A percentile compares a stretch with the other conserved stretches of the same genome.
Conservation (phyloP, 1,284 basidiomycete genomes). For the Pascua sp. region DNA sequence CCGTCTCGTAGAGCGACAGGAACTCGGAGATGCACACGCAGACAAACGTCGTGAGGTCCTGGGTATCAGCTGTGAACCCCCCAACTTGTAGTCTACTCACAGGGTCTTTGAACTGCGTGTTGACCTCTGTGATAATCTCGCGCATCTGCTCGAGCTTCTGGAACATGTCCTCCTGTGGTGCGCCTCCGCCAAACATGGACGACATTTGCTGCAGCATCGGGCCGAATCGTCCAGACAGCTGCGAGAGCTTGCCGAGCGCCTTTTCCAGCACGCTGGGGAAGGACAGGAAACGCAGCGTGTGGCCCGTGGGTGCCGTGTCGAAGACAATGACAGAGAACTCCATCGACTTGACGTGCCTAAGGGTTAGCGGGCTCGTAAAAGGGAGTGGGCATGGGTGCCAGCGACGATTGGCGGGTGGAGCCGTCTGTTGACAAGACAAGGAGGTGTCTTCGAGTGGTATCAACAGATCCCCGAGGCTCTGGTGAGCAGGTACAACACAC, state of each 20-base stretch:
- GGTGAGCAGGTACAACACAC: no score
- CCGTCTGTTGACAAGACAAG: no score
- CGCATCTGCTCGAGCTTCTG: conserved; percentile 97
- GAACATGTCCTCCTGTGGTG: conserved; percentile 90
- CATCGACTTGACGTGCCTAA: conserved; percentile 99
- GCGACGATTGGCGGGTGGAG: no score
- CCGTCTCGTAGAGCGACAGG: conserved; percentile 96
- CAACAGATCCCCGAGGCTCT: no score
- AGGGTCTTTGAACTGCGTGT: conserved; percentile 98
- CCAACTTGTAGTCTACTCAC: conserved; percentile 59
- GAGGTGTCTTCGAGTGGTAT: no score
- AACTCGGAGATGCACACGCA: conserved; percentile 99
- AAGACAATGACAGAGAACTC: conserved; percentile 99
- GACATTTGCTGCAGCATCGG: conserved; percentile 98
- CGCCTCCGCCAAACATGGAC: conserved; percentile 81
- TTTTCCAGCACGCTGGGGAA: conserved; percentile 98
- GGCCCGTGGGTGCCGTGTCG: conserved; percentile 96
- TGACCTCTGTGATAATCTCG: conserved; percentile 95
- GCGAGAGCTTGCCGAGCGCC: conserved; percentile 89
- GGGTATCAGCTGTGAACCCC: conserved; percentile 11
- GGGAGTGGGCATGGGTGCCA: no score
- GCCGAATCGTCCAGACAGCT: conserved; percentile 86
- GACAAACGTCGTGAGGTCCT: conserved; percentile 97
- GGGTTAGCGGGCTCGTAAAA: neutral
- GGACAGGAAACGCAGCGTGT: conserved; percentile 95